Evolutionary conservation across 805 yeast species (phyloP).

Genomic region (Wickerhamiella sorbophila): DNA sequence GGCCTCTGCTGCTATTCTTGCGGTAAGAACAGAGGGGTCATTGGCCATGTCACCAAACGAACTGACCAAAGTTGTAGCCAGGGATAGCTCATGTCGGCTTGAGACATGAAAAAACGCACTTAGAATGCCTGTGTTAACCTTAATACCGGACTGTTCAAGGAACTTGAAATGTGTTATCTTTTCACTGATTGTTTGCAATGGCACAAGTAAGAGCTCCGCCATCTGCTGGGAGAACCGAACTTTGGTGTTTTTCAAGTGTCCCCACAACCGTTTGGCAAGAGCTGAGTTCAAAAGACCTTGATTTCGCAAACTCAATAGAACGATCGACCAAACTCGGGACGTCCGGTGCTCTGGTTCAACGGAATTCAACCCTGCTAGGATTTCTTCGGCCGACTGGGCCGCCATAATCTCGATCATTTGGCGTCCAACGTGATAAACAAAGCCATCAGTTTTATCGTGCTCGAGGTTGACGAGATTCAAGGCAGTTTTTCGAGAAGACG

Average conservation of each 20-base stretch:
- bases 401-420: slow-evolving; percentile 9
- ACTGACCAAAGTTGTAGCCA: not conserved
- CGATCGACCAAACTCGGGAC: slow-evolving; percentile 19
- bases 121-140: slow-evolving; percentile 8
- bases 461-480: not conserved
- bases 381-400: slow-evolving; percentile 7
- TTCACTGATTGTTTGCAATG: slow-evolving; percentile 6
- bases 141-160: slow-evolving; percentile 1
- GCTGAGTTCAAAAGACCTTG: slow-evolving; percentile 13
- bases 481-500: not conserved
- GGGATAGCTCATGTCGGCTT: not conserved
- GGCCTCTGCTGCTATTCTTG: slow-evolving; percentile 22
- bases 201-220: slow-evolving; percentile 5
- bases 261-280: slow-evolving; percentile 10
- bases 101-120: slow-evolving; percentile 1
- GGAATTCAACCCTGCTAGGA: slow-evolving; percentile 7
- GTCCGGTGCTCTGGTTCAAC: slow-evolving; percentile 3
- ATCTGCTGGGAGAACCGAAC: slow-evolving; percentile 4
- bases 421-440: slow-evolving; percentile 12
- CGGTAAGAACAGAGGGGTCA: slow-evolving; percentile 17
- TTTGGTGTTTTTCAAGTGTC: slow-evolving; percentile 14
- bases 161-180: slow-evolving; percentile 5
- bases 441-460: slow-evolving; percentile 2
- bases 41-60: slow-evolving; percentile 1
- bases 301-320: slow-evolving; percentile 13